Conservation (phyloP, 257 asterid species). For the Nemophila menziesii region DNA sequence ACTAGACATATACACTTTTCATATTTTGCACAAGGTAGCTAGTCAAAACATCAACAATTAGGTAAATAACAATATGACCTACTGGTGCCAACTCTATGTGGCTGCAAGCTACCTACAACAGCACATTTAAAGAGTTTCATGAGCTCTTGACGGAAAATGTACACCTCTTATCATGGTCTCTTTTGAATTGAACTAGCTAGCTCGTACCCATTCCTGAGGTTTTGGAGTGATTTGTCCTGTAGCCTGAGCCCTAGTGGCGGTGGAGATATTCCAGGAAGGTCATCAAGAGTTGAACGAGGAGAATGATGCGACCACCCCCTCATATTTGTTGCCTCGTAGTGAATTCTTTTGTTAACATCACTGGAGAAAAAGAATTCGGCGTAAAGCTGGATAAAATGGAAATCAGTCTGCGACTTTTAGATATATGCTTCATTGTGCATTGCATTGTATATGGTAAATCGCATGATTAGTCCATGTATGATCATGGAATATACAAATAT, state of each 20-base stretch:
- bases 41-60: conserved; percentile 4
- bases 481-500: not conserved
- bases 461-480: not conserved
- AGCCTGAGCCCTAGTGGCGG: not conserved
- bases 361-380: not conserved
- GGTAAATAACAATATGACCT: conserved; percentile 10
- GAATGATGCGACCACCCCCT: conserved; percentile 8
- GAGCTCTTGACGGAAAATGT: conserved; percentile 9
- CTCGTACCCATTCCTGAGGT: not conserved
- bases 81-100: conserved; percentile 14
- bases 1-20: conserved; percentile 4
- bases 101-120: conserved; percentile 14
- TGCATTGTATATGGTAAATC: too few species aligned
- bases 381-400: not conserved
- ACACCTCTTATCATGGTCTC: not conserved
- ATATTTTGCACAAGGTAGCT: conserved; percentile 8
- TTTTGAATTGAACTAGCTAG: too few species aligned
- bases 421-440: too few species aligned
- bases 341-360: not conserved
- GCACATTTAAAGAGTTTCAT: conserved; percentile 1
- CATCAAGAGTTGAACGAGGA: conserved; percentile 21
- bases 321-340: not conserved
- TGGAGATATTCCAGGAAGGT: conserved; percentile 17
- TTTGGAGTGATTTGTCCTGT: not conserved
- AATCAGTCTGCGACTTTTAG: too few species aligned